Conservation (phyloP, 202 grass and related monocot species). For the Eragrostis tef region DNA sequence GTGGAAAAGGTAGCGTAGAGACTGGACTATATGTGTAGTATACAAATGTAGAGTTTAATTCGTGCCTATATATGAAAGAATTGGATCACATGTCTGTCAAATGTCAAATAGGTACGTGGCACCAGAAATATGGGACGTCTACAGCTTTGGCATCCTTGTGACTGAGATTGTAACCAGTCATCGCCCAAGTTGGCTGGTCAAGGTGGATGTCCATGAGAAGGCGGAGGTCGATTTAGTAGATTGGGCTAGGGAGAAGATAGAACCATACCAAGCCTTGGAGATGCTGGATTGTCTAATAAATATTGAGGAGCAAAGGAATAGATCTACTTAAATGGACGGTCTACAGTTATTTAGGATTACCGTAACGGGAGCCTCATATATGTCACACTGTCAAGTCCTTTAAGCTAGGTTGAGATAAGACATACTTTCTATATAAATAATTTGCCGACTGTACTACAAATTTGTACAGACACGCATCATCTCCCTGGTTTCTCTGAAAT, state of each 20-base stretch:
- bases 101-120: slow-evolving; percentile 63
- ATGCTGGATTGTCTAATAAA: slow-evolving; percentile 59
- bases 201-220: background rate
- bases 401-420: background rate
- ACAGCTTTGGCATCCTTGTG: slow-evolving; percentile 78
- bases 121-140: slow-evolving; percentile 74
- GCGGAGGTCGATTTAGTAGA: slow-evolving; percentile 53
- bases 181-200: slow-evolving; percentile 68
- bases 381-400: background rate
- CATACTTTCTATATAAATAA: background rate
- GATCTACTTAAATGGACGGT: no score
- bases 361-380: no score
- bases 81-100: background rate
- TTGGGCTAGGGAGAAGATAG: slow-evolving; percentile 63
- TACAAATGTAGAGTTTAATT: no score
- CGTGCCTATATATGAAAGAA: no score
- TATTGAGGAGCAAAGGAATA: background rate
- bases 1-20: background rate
- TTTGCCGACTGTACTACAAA: background rate
- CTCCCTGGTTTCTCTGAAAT: background rate
- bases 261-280: slow-evolving; percentile 14
- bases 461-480: background rate
- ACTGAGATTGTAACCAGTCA: slow-evolving; percentile 57
- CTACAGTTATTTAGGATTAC: no score
- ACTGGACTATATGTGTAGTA: no score